Percentiles rank a stretch among this genome's conserved stretches.
Conservation (phyloP, 2,329 filamentous ascomycete genomes). For the Trichophaea hybrida region DNA sequence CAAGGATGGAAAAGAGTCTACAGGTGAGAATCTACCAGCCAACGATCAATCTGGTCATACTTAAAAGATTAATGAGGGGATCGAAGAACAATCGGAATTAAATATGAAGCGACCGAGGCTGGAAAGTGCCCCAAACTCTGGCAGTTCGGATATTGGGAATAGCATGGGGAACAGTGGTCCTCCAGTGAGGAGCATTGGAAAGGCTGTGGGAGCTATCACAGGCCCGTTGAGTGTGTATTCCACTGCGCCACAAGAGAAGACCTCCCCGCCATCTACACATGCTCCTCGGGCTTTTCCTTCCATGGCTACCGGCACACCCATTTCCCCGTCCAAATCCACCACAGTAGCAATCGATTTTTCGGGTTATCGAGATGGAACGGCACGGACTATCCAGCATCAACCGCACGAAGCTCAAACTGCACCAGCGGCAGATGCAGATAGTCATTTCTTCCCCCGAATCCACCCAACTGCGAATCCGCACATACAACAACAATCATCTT, state of each 20-base stretch:
- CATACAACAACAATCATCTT: conserved; percentile 26
- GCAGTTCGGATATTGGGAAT: neutral
- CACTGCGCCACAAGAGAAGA: neutral
- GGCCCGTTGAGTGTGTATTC: neutral
- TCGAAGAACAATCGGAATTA: conserved; percentile 20
- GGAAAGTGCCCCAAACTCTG: neutral
- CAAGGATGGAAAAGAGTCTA: conserved; percentile 45
- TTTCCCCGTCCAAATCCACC: conserved; percentile 13
- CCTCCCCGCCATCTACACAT: neutral
- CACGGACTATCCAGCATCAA: conserved; percentile 18
- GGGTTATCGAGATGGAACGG: conserved; percentile 10
- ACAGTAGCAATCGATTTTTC: conserved; percentile 16
- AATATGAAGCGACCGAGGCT: conserved; percentile 7
- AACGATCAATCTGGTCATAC: neutral
- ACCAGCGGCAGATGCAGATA: neutral
- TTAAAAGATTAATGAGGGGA: conserved; percentile 3
- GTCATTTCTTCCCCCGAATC: conserved; percentile 20
- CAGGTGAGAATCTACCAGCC: neutral
- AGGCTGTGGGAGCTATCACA: neutral
- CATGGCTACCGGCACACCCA: conserved; percentile 6
- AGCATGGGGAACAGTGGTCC: neutral
- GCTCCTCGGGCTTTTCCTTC: conserved; percentile 9
- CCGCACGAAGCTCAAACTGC: conserved; percentile 16
- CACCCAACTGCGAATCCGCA: conserved; percentile 20
- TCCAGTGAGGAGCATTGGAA: neutral